phyloP scores from a whole-genome alignment of 2,329 filamentous ascomycete species.

The Colletotrichum noveboracense region DNA sequence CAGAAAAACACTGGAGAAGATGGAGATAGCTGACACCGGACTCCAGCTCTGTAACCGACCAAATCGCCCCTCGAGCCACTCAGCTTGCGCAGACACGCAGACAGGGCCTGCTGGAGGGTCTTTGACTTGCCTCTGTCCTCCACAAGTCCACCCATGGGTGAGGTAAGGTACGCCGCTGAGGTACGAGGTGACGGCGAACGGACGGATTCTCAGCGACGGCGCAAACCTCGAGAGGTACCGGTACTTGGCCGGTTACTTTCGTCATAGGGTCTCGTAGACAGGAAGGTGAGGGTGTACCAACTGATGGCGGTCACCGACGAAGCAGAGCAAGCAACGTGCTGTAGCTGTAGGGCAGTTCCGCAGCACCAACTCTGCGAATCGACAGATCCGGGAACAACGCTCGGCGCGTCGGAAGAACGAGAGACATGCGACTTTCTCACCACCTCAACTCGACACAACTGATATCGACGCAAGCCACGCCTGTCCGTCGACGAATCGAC shows the following conservation, averaged over 20 bases:
- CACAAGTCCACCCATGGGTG: background rate
- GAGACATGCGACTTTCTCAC: slow-evolving; percentile 5
- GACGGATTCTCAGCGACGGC: background rate
- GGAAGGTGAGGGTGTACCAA: background rate
- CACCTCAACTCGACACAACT: background rate
- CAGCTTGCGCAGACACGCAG: background rate
- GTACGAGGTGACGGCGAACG: background rate
- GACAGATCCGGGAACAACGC: slow-evolving; percentile 8
- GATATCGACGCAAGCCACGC: slow-evolving; percentile 6
- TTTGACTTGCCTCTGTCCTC: background rate
- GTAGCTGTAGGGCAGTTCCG: background rate
- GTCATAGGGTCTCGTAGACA: background rate
- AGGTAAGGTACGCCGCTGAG: background rate
- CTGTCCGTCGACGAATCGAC: background rate
- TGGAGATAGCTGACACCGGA: background rate
- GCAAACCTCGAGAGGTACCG: background rate
- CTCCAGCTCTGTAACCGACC: background rate
- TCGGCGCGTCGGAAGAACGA: slow-evolving; percentile 18
- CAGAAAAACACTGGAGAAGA: slow-evolving; percentile 12
- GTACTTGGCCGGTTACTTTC: slow-evolving; percentile 8
- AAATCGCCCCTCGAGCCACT: background rate
- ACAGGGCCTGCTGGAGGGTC: background rate
- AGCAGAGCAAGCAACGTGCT: background rate
- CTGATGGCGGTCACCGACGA: background rate
- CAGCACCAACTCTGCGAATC: background rate